Evolutionary conservation across 176 grass and related monocot species (phyloP), one percentile per base, ranked within the genome.

Genomic region (Carex parvula): DNA sequence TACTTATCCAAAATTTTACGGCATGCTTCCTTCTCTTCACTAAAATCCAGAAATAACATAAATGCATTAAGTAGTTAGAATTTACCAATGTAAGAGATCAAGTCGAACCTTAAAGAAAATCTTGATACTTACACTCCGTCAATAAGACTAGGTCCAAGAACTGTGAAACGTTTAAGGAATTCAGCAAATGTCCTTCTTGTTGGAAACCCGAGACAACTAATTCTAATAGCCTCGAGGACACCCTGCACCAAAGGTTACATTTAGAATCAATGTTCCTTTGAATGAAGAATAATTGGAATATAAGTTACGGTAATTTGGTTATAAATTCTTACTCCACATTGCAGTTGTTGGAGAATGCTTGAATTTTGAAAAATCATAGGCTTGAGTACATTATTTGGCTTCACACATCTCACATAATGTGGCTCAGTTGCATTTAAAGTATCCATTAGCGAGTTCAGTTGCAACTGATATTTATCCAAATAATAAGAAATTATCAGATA

Each of bases 401-500:
- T 99, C 76, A 99, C 82, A 90, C 96, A 99, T 90, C 96, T 91
- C 86, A 99, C 94, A 69, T 99, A 99, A 89, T 95, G 92, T 89
- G 96, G 96, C 42, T 99, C 89, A 13, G 96, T 99, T 67, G 91
- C 84, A 37, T 86, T 99, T 70, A 99, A 92, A 55, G 91, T 99
- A 44, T 99, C 96, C 93, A 99, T 95, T 29, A 99, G 92, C 13
- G 92, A 87, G 35, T 99, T 92, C 81, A 99, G 89, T 95, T 98
- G 96, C 81, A 83, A 3, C 96, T 98, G 90, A 39, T 72, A 86
- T 76, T 88, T 90, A 8, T 66, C 83, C 68, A 59, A 37, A 87
- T 58, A 75, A 75, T 53, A 5, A 56, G 50, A 17, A 56, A 73
- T 56, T 56, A 32, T 56, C 21, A 56, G 14, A 56, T 30, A 30